A percentile compares a stretch with the other conserved stretches of the same genome.
Conservation (phyloP, 2,329 filamentous ascomycete species). For the Bipolaris sorokiniana region DNA sequence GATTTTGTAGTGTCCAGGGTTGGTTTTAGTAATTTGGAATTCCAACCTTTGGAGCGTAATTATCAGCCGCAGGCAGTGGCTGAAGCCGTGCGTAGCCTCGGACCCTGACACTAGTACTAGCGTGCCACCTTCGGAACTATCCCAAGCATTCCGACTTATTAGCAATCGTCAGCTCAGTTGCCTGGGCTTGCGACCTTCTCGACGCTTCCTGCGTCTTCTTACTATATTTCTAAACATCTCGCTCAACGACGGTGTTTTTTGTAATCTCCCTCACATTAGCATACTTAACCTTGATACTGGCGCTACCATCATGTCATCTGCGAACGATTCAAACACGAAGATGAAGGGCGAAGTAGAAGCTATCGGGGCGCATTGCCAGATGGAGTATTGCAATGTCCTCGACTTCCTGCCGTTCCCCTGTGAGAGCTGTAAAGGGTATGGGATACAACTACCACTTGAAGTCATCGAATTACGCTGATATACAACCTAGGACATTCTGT, state of each 20-base stretch:
- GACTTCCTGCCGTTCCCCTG: conserved; percentile 96
- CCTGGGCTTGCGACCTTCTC: conserved; percentile 21
- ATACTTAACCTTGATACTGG: not conserved
- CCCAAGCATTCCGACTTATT: conserved; percentile 17
- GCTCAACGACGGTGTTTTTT: conserved; percentile 1
- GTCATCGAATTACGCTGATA: conserved; percentile 13
- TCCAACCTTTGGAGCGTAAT: no score
- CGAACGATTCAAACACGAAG: conserved; percentile 59
- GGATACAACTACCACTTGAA: not conserved
- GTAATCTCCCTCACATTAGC: not conserved
- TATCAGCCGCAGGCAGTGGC: no score
- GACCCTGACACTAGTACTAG: conserved; percentile 16
- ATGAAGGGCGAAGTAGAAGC: conserved; percentile 80
- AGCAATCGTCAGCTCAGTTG: conserved; percentile 22
- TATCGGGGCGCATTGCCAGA: conserved; percentile 89
- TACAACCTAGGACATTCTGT: conserved; percentile 72
- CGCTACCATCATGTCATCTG: conserved; percentile 25
- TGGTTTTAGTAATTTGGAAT: no score
- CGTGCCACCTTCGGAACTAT: conserved; percentile 7
- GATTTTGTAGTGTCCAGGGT: no score
- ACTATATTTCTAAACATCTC: conserved; percentile 6
- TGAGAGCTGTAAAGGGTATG: conserved; percentile 75
- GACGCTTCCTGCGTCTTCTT: conserved; percentile 26
- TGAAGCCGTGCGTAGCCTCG: not conserved
- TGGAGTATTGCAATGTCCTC: conserved; percentile 88